Evolutionary conservation across 495 filamentous ascomycete genomes (phyloP).

Genomic region (Penicillium antarcticum): DNA sequence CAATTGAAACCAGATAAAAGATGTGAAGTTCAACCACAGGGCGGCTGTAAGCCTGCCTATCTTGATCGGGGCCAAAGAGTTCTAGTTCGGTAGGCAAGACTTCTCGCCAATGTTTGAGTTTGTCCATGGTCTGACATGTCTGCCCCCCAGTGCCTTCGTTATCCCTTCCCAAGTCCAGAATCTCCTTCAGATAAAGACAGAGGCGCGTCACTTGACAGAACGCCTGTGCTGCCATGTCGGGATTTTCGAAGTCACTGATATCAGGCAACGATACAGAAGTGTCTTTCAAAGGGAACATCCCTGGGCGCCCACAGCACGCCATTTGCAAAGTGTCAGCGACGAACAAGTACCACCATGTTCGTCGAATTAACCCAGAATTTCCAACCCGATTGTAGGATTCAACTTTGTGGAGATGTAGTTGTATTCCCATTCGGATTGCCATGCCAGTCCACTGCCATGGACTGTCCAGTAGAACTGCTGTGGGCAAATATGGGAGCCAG

Average conservation of each 20-base stretch:
- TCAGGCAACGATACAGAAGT: neutral
- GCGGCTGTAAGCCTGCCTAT: conserved; percentile 2
- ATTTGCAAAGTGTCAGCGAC: conserved; percentile 14
- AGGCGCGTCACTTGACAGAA: conserved; percentile 1
- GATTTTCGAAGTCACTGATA: conserved; percentile 3
- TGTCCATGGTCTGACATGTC: neutral
- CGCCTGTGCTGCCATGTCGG: neutral
- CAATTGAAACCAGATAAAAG: conserved; percentile 13
- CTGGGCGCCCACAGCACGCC: conserved; percentile 10
- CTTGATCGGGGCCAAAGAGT: neutral
- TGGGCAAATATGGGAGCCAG: conserved; percentile 7
- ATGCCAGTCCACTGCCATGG: conserved; percentile 21
- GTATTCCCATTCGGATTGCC: conserved; percentile 11
- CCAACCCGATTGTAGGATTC: conserved; percentile 3
- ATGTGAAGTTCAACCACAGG: conserved; percentile 10
- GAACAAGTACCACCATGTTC: conserved; percentile 18
- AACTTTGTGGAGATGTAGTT: conserved; percentile 14
- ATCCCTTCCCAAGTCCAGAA: neutral
- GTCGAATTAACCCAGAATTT: conserved; percentile 1
- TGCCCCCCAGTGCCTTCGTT: neutral
- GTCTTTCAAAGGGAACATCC: conserved; percentile 11
- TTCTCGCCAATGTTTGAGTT: conserved; percentile 1
- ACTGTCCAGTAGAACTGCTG: conserved; percentile 9
- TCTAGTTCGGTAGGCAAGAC: neutral
- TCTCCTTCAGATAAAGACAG: neutral